These are phyloP conservation scores for Dovyalis caffra DNA, from an alignment of 345 rosid genomes.

Conservation along the genomic window DNA sequence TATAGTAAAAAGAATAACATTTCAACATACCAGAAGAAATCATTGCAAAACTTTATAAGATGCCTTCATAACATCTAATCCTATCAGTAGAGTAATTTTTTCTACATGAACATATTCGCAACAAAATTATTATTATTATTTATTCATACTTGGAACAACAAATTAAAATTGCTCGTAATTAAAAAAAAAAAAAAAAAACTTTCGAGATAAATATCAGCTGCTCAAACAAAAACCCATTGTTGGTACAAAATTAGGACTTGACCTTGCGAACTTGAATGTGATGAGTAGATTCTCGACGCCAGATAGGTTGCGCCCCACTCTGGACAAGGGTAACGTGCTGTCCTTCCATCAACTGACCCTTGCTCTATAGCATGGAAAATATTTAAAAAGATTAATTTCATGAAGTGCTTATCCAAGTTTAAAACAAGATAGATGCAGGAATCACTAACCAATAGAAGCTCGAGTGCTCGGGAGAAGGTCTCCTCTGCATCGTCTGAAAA, in stretches of 20 bases:
- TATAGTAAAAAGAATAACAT: neutral
- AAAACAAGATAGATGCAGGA: neutral
- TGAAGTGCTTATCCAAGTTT: constrained; percentile 5
- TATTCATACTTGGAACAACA: neutral
- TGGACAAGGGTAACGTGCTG: constrained; percentile 81
- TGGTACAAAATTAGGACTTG: constrained; percentile 40
- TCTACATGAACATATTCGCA: neutral
- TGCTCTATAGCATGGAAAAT: constrained; percentile 43
- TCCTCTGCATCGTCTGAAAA: constrained; percentile 89
- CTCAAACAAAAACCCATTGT: constrained; percentile 12
- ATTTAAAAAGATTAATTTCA: neutral
- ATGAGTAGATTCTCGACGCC: constrained; percentile 92
- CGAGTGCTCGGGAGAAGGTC: constrained; percentile 73
- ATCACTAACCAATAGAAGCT: constrained; percentile 57
- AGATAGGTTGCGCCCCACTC: constrained; percentile 92
- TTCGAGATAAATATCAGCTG: constrained; percentile 1
- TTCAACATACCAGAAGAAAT: neutral
- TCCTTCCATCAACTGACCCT: constrained; percentile 65
- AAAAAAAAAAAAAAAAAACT: neutral
- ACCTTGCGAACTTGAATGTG: constrained; percentile 92
- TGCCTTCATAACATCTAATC: neutral
- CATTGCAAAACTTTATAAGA: neutral
- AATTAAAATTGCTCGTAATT: neutral
- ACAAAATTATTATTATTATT: no score
- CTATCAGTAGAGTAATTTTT: neutral